Evolutionary conservation across 2,329 filamentous ascomycete genomes (phyloP), one percentile per base, ranked within the genome.

Genomic region (Colletotrichum chrysophilum): DNA sequence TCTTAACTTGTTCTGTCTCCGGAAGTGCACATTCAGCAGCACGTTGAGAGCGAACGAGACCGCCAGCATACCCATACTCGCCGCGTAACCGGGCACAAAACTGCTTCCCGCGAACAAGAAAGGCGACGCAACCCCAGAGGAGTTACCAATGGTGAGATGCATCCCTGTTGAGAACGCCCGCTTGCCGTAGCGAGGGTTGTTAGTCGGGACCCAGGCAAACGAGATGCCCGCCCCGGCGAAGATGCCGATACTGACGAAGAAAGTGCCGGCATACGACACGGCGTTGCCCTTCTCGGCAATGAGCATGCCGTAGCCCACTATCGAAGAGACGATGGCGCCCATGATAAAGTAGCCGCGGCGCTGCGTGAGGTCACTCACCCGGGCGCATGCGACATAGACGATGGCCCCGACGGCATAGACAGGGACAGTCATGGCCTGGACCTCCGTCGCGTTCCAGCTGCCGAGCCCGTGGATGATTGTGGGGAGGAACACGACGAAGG

Each of bases 371-470:
- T 85, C 83, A 16, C 82, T 91, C 70, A 92, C 81, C 74, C 87
- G 87, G 7, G 92, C 92, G 10, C 90, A 85, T 3, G 87, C 71
- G 13, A 94, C 84, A 77, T 93, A 94, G 0, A 87, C 89, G 24
- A 92, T 86, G 0, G 92, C 92, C 2, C 93, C 93, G 2, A 93
- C 80, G 0, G 88, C 87, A 77, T 94, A 94, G 79, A 92, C 92
- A 2, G 93, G 93, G 24, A 94, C 91, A 0, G 93, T 94, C 58
- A 94, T 86, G 43, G 91, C 91, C 80, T 95, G 93, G 0, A 93
- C 89, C 78, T 92, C 87, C 0, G 90, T 87, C 0, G 85, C 85
- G 0, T 87, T 86, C 83, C 91, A 93, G 4, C 81, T 81, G 4
- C 92, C 91, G 75, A 94, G 89, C 0, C 88, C 89, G 68, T 88